phyloP scores from a whole-genome alignment of 768 basidiomycete species.

The Hydnum rufescens region DNA sequence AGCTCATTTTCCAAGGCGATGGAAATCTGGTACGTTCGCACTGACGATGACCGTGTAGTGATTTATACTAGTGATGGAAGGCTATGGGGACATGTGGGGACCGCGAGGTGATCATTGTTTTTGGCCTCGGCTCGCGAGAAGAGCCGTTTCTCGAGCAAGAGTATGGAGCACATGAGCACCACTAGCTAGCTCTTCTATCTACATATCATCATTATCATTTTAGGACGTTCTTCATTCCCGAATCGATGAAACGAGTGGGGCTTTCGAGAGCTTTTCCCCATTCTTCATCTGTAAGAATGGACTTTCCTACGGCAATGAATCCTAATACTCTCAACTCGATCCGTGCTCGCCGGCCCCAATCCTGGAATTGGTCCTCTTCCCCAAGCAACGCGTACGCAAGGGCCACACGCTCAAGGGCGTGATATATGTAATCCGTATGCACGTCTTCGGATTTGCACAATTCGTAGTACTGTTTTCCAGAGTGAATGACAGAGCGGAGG shows the following conservation, averaged over 20 bases:
- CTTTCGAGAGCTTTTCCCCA: not conserved
- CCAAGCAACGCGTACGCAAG: not conserved
- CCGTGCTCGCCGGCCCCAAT: not conserved
- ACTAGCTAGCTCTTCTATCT: too few species aligned
- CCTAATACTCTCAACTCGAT: not conserved
- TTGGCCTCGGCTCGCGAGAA: not conserved
- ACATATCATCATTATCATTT: too few species aligned
- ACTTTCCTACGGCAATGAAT: not conserved
- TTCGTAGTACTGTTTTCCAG: too few species aligned
- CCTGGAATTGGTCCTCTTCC: not conserved
- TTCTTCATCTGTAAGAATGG: not conserved
- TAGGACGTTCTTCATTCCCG: too few species aligned
- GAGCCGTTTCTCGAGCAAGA: not conserved
- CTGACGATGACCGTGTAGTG: too few species aligned
- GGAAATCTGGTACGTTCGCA: slow-evolving; percentile 11
- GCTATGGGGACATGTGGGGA: slow-evolving; percentile 1
- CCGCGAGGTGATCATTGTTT: not conserved
- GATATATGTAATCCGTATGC: not conserved
- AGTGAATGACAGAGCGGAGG: too few species aligned
- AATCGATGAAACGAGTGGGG: not conserved
- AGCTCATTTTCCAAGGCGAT: slow-evolving; percentile 13
- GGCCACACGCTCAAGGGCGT: not conserved
- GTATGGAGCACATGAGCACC: not conserved
- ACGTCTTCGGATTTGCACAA: too few species aligned
- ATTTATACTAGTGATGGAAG: slow-evolving; percentile 1